Evolutionary conservation across 257 asterid species (phyloP).

Genomic region (Gardenia jasminoides): DNA sequence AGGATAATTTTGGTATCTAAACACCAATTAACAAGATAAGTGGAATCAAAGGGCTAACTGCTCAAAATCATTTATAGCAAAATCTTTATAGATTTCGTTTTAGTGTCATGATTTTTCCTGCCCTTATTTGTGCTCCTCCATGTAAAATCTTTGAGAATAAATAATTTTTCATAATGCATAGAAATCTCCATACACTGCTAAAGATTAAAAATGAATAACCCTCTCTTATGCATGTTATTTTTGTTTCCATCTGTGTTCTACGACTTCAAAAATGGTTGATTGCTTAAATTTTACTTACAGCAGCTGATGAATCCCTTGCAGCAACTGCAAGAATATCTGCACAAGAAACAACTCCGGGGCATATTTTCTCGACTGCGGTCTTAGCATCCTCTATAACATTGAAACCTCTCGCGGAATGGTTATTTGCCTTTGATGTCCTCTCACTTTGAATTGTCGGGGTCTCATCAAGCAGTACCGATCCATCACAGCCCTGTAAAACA

Average conservation of each 20-base stretch:
- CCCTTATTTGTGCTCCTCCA: no score
- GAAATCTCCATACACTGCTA: no score
- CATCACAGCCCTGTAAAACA: conserved; percentile 23
- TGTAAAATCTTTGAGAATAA: no score
- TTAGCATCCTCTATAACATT: conserved; percentile 17
- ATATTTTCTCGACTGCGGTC: conserved; percentile 10
- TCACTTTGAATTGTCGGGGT: conserved; percentile 21
- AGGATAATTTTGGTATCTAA: no score
- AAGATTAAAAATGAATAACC: no score
- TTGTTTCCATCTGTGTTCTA: neutral
- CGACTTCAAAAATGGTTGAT: no score
- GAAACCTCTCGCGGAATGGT: conserved; percentile 17
- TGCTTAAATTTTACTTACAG: conserved; percentile 7
- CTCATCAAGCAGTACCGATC: conserved; percentile 21
- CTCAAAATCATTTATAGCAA: no score
- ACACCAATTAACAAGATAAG: no score
- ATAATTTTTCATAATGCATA: no score
- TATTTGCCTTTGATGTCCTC: neutral
- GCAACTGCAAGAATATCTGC: conserved; percentile 26
- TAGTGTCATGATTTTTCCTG: no score
- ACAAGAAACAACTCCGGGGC: conserved; percentile 32
- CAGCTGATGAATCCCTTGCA: conserved; percentile 22
- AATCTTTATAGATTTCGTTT: no score
- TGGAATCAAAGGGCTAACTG: no score
- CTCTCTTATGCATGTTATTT: neutral